A percentile compares a stretch with the other conserved stretches of the same genome.
Conservation (phyloP, 495 filamentous ascomycete species). For the Cercophora newfieldiana region DNA sequence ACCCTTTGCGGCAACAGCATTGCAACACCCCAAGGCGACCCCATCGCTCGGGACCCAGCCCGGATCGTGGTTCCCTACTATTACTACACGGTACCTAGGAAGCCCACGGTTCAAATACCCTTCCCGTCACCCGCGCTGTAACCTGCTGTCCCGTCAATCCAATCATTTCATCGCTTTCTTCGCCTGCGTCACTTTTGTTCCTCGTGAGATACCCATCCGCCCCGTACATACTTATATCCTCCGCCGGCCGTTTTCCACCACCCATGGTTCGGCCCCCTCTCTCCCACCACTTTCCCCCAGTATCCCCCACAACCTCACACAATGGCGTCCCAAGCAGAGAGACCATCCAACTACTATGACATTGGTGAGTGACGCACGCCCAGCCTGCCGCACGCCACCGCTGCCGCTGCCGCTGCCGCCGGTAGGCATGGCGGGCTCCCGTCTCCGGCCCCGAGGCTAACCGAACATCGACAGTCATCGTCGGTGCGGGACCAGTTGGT, state of each 20-base stretch:
- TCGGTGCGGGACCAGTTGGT: conserved; percentile 88
- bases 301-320: conserved; percentile 14
- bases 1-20: conserved; percentile 2
- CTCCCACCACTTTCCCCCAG: conserved; percentile 9
- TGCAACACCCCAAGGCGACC: conserved; percentile 14
- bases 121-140: background rate
- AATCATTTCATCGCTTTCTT: background rate
- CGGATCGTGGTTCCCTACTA: too few relatives aligned
- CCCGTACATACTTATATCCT: conserved; percentile 1
- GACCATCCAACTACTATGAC: conserved; percentile 32
- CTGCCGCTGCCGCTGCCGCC: background rate
- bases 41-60: conserved; percentile 25
- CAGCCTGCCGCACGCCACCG: background rate
- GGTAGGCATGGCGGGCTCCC: too few relatives aligned
- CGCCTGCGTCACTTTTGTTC: background rate
- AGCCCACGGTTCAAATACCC: conserved; percentile 13
- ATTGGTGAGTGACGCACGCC: conserved; percentile 28
- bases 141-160: background rate
- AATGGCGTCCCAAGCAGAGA: conserved; percentile 28
- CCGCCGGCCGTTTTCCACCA: background rate
- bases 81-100: conserved; percentile 20
- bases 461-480: conserved; percentile 65
- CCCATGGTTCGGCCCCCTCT: conserved; percentile 1
- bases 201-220: background rate
- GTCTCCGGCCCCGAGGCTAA: background rate